Evolutionary conservation across 345 rosid species (phyloP).

Genomic region (Kandelia obovata): DNA sequence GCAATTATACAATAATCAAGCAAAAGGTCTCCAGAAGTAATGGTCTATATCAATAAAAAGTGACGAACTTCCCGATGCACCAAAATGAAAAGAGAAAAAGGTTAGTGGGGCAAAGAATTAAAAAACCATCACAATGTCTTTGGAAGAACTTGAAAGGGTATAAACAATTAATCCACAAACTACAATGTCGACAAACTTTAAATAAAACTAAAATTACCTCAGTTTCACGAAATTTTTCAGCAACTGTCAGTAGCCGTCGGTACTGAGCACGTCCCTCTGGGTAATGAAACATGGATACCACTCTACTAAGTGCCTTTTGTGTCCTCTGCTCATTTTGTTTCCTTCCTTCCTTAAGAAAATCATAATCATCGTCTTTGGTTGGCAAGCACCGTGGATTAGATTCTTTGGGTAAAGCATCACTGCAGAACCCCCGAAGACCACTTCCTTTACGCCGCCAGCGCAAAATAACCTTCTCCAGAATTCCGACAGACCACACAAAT

Average conservation of each 20-base stretch:
- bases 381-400: constrained; percentile 32
- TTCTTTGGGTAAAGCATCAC: constrained; percentile 43
- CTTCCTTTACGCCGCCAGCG: constrained; percentile 94
- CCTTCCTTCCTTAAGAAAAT: constrained; percentile 82
- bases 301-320: constrained; percentile 81
- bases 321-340: constrained; percentile 85
- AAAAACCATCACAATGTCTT: no score
- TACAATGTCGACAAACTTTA: no score
- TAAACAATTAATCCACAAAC: no score
- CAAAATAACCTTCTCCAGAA: constrained; percentile 83
- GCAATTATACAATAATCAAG: no score
- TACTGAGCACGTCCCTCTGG: constrained; percentile 89
- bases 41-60: no score
- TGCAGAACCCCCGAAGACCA: constrained; percentile 73
- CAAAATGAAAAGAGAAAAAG: no score
- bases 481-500: constrained; percentile 82
- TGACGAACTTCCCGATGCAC: no score
- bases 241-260: constrained; percentile 73
- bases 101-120: no score
- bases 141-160: no score
- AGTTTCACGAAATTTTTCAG: constrained; percentile 58
- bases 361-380: constrained; percentile 72
- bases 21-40: no score
- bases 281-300: constrained; percentile 85
- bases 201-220: constrained; percentile 40